These are phyloP conservation scores for Vanilla planifolia DNA, from an alignment of 106 monocot genomes.

Conservation along the genomic window DNA sequence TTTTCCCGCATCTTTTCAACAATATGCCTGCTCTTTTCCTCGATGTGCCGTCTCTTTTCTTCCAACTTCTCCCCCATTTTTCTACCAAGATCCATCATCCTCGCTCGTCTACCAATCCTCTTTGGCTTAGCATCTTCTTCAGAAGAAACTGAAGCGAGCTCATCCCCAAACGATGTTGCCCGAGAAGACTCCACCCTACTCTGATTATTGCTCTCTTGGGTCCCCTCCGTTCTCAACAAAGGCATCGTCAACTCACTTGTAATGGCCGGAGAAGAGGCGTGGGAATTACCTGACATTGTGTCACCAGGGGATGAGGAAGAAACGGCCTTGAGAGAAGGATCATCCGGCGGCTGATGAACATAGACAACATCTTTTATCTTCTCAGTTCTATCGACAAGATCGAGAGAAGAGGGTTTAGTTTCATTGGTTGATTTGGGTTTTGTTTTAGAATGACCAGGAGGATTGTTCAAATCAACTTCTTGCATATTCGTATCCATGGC, in stretches of 20 bases:
- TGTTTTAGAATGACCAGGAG: conserved; percentile 19
- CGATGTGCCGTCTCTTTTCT: conserved; percentile 79
- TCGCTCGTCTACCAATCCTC: conserved; percentile 41
- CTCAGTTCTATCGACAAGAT: conserved; percentile 16
- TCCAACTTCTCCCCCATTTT: conserved; percentile 83
- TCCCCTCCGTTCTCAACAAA: conserved; percentile 15
- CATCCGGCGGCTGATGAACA: conserved; percentile 2
- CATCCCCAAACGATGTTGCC: conserved; percentile 6
- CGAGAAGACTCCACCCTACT: conserved; percentile 10
- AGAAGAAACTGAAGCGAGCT: neutral
- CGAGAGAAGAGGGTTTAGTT: conserved; percentile 2
- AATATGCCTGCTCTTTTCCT: conserved; percentile 66
- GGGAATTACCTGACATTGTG: neutral
- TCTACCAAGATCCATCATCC: conserved; percentile 72
- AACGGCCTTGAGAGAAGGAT: conserved; percentile 3
- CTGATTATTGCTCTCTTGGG: neutral
- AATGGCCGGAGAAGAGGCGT: neutral
- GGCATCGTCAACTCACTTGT: conserved; percentile 24
- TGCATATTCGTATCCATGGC: conserved; percentile 18
- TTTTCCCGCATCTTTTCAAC: conserved; percentile 39
- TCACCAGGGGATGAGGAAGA: neutral
- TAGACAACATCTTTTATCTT: conserved; percentile 16
- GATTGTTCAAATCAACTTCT: conserved; percentile 13
- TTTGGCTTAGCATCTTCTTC: conserved; percentile 46
- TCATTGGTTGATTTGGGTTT: conserved; percentile 14